These are phyloP conservation scores for Pyracantha coccinea DNA, from an alignment of 331 rosid species.

Conservation along the genomic window DNA sequence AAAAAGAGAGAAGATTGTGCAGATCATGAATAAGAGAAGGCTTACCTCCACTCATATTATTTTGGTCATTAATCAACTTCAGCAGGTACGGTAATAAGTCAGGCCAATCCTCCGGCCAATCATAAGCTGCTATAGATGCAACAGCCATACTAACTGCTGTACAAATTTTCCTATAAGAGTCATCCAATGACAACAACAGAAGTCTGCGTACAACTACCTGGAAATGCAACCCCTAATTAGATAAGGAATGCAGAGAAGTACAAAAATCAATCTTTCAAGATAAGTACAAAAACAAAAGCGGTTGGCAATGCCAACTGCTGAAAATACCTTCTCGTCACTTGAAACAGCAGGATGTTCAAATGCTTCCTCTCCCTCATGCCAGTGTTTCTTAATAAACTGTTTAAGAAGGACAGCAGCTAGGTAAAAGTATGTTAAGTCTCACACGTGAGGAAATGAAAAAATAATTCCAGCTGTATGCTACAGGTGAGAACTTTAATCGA, in stretches of 20 bases:
- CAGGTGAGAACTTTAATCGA: neutral
- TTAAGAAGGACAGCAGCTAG: slow-evolving; percentile 98
- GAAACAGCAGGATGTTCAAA: slow-evolving; percentile 87
- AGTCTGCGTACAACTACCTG: slow-evolving; percentile 64
- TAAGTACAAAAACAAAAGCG: neutral
- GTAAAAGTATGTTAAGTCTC: slow-evolving; percentile 57
- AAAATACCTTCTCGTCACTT: slow-evolving; percentile 67
- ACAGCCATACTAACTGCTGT: slow-evolving; percentile 95
- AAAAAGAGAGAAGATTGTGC: neutral
- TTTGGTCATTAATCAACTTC: slow-evolving; percentile 55
- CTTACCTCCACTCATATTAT: slow-evolving; percentile 73
- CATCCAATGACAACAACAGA: slow-evolving; percentile 75
- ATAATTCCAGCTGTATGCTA: neutral
- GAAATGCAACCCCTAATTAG: slow-evolving; percentile 20
- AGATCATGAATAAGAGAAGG: neutral
- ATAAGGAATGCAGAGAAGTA: neutral
- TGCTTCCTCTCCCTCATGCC: slow-evolving; percentile 83
- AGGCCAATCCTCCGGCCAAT: slow-evolving; percentile 97
- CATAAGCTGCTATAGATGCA: slow-evolving; percentile 80
- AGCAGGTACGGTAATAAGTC: slow-evolving; percentile 76
- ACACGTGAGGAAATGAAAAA: slow-evolving; percentile 15
- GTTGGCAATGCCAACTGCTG: neutral
- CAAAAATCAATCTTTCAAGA: neutral
- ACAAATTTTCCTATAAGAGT: slow-evolving; percentile 80
- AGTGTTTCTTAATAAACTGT: slow-evolving; percentile 85